Conservation (phyloP, 108 stramenopile species). For the Seminavis robusta region DNA sequence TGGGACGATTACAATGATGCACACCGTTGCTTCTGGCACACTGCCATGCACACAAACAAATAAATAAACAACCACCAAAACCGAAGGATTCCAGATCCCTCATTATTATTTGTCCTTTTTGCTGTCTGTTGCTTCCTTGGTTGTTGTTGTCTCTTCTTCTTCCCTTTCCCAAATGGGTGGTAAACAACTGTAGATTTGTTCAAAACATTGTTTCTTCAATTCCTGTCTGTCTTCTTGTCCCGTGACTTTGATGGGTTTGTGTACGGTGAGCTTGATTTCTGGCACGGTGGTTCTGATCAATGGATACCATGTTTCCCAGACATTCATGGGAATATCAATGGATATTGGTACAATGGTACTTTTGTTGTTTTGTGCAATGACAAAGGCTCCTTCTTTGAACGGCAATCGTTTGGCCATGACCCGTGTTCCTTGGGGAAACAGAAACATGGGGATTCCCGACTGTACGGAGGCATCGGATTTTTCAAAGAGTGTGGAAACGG, state of each 20-base stretch:
- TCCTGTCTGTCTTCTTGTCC: slow-evolving; percentile 53
- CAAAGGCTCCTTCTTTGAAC: slow-evolving; percentile 85
- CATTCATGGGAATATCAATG: slow-evolving; percentile 65
- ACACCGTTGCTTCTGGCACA: no score
- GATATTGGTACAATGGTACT: slow-evolving; percentile 58
- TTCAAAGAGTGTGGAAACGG: slow-evolving; percentile 34
- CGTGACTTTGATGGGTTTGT: slow-evolving; percentile 48
- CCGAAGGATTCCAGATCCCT: no score
- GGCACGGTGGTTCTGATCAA: slow-evolving; percentile 21
- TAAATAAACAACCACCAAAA: no score
- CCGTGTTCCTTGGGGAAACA: slow-evolving; percentile 86
- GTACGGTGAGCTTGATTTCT: slow-evolving; percentile 61
- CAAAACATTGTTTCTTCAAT: slow-evolving; percentile 60
- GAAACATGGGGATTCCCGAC: slow-evolving; percentile 73
- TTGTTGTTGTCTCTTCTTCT: no score
- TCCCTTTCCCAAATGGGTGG: no score
- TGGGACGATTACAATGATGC: no score
- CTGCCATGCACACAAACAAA: no score
- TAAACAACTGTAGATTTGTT: slow-evolving; percentile 70
- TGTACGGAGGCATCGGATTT: slow-evolving; percentile 66
- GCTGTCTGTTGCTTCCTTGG: no score
- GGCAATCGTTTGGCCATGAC: slow-evolving; percentile 67
- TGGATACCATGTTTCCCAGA: slow-evolving; percentile 80
- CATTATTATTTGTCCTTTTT: no score
- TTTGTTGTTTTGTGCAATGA: slow-evolving; percentile 59